Base-by-base conservation (phyloP, 352 stramenopile genomes). In the Globisporangium middletonii region DNA sequence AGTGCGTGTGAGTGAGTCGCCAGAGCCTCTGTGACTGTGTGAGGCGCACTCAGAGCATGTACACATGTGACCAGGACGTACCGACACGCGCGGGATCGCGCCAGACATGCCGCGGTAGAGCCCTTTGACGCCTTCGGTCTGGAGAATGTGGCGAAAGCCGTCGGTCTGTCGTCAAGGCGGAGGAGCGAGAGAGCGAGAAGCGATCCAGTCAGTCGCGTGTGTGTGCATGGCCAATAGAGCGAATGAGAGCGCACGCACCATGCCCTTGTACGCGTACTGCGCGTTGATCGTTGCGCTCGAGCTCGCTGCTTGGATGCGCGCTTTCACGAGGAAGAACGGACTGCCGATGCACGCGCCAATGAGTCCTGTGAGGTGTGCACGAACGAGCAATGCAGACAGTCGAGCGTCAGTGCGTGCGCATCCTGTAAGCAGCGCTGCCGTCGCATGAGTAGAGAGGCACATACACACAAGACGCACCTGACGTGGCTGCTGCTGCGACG, bases 311-410 rank as follows among this genome's bases (percentile, higher is more conserved):
- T 95, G 85, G 56, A 95, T 90, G 13, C 85, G 68, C 30, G 85
- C 81, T 59, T 95, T 95, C 7, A 95, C 75, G 27, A 95, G 72
- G 64, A 88, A 93, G 65, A 95, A 92, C 19, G 85, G 85, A 61
- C 81, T 92, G 28, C 85, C 85, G 55, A 91, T 71, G 48, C 77
- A 77, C 16, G 83, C 85, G 2, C 85, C 85, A 47, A 93, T 82
- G 54, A 90, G 75, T 15, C 82, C 82, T 79, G 38, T 18, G 23
- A 23, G 23, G 23, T 15, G 59, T 37, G 6, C 33, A 38, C 38
- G 38, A n/a, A 48, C n/a, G 12, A 30, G 23, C 37, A 2, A 58
- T 26, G 8, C 43, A 50, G 15, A 64, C n/a, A 50, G 61, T 45
- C 26, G 41, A 9, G 18, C 18, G 6, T 11, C 19, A 26, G 49